phyloP scores from a whole-genome alignment of 805 yeast genomes.

The Wickerhamomyces silvicola region DNA sequence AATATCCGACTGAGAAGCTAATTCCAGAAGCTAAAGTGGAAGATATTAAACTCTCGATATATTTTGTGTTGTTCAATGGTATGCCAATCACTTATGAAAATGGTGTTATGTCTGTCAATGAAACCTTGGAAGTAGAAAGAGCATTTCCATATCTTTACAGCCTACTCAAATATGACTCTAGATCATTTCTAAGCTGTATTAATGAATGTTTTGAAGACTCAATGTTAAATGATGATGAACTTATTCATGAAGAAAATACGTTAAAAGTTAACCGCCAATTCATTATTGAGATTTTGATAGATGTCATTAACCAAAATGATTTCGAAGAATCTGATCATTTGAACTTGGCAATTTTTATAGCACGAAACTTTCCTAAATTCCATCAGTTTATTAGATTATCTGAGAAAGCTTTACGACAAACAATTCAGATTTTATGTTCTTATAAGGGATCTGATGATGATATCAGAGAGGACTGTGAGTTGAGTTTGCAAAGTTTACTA shows the following conservation, averaged over 20 bases:
- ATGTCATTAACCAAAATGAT: constrained; percentile 38
- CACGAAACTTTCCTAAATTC: constrained; percentile 79
- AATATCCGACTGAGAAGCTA: constrained; percentile 64
- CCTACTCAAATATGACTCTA: constrained; percentile 49
- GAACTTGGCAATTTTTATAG: constrained; percentile 61
- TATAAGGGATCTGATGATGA: constrained; percentile 23
- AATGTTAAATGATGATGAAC: constrained; percentile 56
- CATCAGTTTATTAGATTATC: constrained; percentile 73
- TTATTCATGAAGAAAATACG: constrained; percentile 19
- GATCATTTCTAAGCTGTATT: constrained; percentile 57
- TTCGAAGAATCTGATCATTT: constrained; percentile 24
- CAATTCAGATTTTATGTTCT: constrained; percentile 46
- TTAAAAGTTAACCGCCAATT: constrained; percentile 61
- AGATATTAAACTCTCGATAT: constrained; percentile 44
- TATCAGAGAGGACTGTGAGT: constrained; percentile 54
- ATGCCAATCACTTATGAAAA: constrained; percentile 26
- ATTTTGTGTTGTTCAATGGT: constrained; percentile 56
- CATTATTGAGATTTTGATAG: constrained; percentile 65
- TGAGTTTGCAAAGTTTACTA: constrained; percentile 67
- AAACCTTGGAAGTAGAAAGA: constrained; percentile 32
- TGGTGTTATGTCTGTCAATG: constrained; percentile 28
- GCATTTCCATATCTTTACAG: constrained; percentile 66
- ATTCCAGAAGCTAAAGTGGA: constrained; percentile 29
- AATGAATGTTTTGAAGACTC: constrained; percentile 84
- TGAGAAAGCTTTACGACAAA: constrained; percentile 44